Evolutionary conservation across 169 alveolate genomes (phyloP).

Genomic region (Plasmodium chabaudi): DNA sequence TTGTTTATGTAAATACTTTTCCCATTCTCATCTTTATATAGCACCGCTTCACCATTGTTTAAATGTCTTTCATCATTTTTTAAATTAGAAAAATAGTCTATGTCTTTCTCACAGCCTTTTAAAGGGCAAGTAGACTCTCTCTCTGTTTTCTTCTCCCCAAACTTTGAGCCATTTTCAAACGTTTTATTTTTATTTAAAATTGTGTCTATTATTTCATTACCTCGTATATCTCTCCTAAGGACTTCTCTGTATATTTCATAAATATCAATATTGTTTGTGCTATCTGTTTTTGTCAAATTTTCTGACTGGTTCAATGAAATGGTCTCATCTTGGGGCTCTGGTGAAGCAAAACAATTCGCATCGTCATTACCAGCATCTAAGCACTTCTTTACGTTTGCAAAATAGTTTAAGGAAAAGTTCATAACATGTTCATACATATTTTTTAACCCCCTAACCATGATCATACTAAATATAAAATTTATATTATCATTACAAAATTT

Average conservation of each 20-base stretch:
- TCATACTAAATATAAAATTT: constrained; percentile 45
- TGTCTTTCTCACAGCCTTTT: background rate
- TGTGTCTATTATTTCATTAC: constrained; percentile 5
- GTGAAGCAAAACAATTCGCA: background rate
- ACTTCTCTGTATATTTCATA: constrained; percentile 58
- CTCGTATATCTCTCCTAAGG: constrained; percentile 12
- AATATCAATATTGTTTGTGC: background rate
- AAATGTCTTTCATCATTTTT: background rate
- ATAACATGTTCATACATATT: constrained; percentile 10
- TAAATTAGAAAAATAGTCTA: background rate
- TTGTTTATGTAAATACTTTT: constrained; percentile 11
- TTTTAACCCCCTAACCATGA: constrained; percentile 35
- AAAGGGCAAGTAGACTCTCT: background rate
- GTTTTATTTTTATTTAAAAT: background rate
- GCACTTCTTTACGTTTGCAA: constrained; percentile 32
- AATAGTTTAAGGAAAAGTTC: constrained; percentile 33
- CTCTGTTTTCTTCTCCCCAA: background rate
- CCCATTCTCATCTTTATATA: background rate
- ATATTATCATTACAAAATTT: constrained; percentile 27
- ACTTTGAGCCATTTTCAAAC: background rate
- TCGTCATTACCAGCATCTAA: background rate
- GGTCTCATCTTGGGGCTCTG: background rate
- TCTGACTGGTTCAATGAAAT: background rate
- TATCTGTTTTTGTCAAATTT: background rate
- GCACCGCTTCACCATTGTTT: too few species aligned